A percentile compares a stretch with the other conserved stretches of the same genome.
Evolutionary conservation across 306 rosid genomes (phyloP).

Genomic region (Aeschynomene evenia): DNA sequence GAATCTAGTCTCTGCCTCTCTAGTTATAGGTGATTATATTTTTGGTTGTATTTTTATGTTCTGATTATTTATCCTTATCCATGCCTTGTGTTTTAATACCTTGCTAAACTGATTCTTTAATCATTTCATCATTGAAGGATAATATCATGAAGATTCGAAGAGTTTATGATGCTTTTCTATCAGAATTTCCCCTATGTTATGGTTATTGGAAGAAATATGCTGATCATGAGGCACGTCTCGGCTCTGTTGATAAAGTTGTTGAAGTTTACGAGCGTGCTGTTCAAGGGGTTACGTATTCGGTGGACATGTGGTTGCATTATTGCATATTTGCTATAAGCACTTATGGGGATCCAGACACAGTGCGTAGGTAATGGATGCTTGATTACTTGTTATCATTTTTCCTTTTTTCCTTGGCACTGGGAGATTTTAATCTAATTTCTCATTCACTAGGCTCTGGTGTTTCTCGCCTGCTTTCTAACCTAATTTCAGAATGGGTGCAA

Average conservation of each 20-base stretch:
- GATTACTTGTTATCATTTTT: constrained; percentile 19
- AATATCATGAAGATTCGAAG: constrained; percentile 78
- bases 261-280: constrained; percentile 95
- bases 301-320: constrained; percentile 99
- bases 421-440: constrained; percentile 46
- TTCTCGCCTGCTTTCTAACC: constrained; percentile 64
- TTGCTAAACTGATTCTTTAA: constrained; percentile 18
- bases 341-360: constrained; percentile 90
- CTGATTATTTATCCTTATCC: not conserved
- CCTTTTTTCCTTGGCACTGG: constrained; percentile 29
- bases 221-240: constrained; percentile 90
- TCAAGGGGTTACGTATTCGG: constrained; percentile 97
- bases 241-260: constrained; percentile 86
- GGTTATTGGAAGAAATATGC: constrained; percentile 99
- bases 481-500: constrained; percentile 73
- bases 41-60: too few species aligned
- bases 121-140: constrained; percentile 53
- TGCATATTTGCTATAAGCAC: constrained; percentile 87
- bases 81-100: not conserved
- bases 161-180: constrained; percentile 93
- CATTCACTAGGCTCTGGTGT: constrained; percentile 56
- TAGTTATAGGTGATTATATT: not conserved
- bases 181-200: constrained; percentile 92
- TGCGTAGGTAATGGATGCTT: constrained; percentile 80
- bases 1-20: too few species aligned